Base-by-base conservation (phyloP, 225 moss, liverwort and hornwort genomes). In the Sphagnum contortum region DNA sequence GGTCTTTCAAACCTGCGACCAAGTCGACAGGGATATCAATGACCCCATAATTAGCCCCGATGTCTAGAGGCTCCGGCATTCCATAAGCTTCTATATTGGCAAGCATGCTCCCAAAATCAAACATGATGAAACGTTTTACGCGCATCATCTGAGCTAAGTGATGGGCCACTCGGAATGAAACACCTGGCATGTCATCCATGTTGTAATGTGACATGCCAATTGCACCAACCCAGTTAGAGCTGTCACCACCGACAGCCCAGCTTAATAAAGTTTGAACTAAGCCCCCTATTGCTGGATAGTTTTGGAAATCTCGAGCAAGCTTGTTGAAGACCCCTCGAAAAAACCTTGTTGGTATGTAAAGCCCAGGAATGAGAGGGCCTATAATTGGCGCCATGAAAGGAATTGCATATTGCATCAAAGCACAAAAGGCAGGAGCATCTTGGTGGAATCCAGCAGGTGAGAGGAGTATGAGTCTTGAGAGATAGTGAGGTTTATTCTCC, bases 131-230 rank as follows among this genome's bases (percentile, higher is more conserved):
- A n/a, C 67, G 61, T 5, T 80, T 77, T 44, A 57, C 76, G 3
- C 85, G 79, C 88, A 78, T 92, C 92, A 96, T 88, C 65, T 96
- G 95, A 5, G 78, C 73, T 14, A 96, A 68, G 71, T 96, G 95
- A 12, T 79, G 57, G 4, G 62, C 88, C n/a, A 90, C 92, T 5
- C 76, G 58, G 44, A 84, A 80, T 5, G 92, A 86, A 47, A 96
- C 62, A 2, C 95, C 95, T 7, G 95, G 95, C 95, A 96, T 96
- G 67, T 87, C 95, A 48, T 96, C 88, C 92, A 92, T 89, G 71
- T 96, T 96, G 67, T 96, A 96, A 49, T 96, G 95, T 0, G 95
- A 79, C 88, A 92, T 72, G 12, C 90, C 95, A 12, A 96, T 49
- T 2, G 83, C 92, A 6, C 92, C 92, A 2, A 96, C 74, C 95